Conservation (phyloP, 2,329 filamentous ascomycete species). For the Pseudopithomyces chartarum region DNA sequence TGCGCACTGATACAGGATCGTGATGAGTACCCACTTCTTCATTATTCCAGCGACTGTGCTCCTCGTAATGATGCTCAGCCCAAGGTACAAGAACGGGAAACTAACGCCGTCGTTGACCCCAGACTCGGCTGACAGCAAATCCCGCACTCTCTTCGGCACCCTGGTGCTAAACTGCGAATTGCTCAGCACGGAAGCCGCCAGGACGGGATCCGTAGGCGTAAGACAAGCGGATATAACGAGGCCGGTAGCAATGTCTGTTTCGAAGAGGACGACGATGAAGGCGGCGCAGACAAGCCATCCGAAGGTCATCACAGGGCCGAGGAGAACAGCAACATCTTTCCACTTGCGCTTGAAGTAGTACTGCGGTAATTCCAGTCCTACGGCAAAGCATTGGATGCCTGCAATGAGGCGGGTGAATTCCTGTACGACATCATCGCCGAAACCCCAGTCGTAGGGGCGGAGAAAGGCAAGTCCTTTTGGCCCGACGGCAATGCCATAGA, state of each 20-base stretch:
- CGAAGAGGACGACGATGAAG: constrained; percentile 55
- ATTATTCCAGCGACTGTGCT: constrained; percentile 46
- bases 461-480: constrained; percentile 48
- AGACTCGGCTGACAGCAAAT: constrained; percentile 59
- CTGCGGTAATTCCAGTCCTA: constrained; percentile 46
- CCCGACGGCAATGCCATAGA: constrained; percentile 53
- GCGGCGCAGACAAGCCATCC: constrained; percentile 55
- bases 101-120: constrained; percentile 62
- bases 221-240: constrained; percentile 60
- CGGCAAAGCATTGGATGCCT: constrained; percentile 49
- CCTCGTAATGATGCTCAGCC: constrained; percentile 52
- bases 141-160: constrained; percentile 57
- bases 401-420: constrained; percentile 52
- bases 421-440: constrained; percentile 48
- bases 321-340: constrained; percentile 54
- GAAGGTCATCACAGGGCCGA: constrained; percentile 59
- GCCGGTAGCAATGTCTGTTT: constrained; percentile 52
- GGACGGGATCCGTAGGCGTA: constrained; percentile 62
- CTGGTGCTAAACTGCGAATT: constrained; percentile 59
- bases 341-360: constrained; percentile 58
- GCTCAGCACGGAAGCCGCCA: constrained; percentile 59
- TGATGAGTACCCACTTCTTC: constrained; percentile 59
- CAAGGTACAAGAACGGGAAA: constrained; percentile 63
- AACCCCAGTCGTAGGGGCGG: constrained; percentile 49
- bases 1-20: constrained; percentile 60